Evolutionary conservation across 2,329 filamentous ascomycete genomes (phyloP), one percentile per base, ranked within the genome.

Genomic region (Tympanopsis confertula): DNA sequence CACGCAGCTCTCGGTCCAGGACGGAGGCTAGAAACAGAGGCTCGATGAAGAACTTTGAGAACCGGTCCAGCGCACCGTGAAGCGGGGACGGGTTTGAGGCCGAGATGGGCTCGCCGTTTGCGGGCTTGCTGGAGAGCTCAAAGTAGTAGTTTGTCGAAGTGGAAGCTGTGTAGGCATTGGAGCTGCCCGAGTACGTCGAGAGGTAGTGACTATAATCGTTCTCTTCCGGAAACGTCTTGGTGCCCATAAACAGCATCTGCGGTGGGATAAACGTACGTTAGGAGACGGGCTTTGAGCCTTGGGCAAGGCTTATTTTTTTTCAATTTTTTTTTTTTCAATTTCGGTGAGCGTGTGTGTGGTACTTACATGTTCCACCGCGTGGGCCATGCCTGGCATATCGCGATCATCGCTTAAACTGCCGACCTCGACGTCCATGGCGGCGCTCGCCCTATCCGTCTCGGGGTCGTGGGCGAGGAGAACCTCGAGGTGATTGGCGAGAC

Each of bases 101-200:
- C 5, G 71, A 69, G 3, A 70, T 61, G 20, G 73, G 66, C 38
- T 69, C 61, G 22, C 7, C 22, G 22, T 7, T 7, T 7, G 22
- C 22, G 7, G 22, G n/a, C n/a, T 26, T 26, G 22, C 7, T n/a
- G 22, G 7, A 7, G 22, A 26, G 7, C 22, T 26, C 22, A n/a
- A 98, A 98, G 62, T 85, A 96, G 65, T 94, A 98, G 62, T 96
- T 96, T 45, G 91, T 98, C 38, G 89, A 93, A 2, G 86, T 94
- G 4, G 85, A 70, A 13, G 83, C 87, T 1, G 91, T 98, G 58
- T 94, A 96, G 39, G 91, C 91, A 57, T 98, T 98, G 19, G 88
- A 94, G 53, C 82, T 78, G 39, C 91, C 91, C 7, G 87, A 94
- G 57, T 95, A 82, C 42, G 85, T 73, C 37, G 87, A 84, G 38